Percentiles rank a stretch among this genome's conserved stretches.
phyloP scores from a whole-genome alignment of 2,329 filamentous ascomycete genomes.

The Botryosphaeria dothidea region DNA sequence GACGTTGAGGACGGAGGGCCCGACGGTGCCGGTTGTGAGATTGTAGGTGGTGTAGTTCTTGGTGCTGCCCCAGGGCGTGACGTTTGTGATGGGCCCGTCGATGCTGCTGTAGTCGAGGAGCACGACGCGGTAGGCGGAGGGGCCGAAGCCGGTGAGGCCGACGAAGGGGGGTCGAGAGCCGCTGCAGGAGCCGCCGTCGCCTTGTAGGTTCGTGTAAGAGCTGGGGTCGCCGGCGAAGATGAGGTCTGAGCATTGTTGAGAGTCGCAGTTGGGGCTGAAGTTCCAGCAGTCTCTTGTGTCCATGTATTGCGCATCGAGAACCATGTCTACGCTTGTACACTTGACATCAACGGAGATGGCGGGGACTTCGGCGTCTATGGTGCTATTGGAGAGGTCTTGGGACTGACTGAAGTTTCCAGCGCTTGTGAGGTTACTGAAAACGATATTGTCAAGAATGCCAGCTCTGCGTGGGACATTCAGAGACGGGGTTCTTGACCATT shows the following conservation, averaged over 20 bases:
- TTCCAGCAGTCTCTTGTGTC: background rate
- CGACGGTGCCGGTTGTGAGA: background rate
- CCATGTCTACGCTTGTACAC: background rate
- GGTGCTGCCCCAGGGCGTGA: background rate
- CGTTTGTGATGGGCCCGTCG: background rate
- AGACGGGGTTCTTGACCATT: background rate
- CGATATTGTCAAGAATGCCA: background rate
- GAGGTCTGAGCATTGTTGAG: background rate
- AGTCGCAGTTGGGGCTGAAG: background rate
- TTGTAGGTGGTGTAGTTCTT: background rate
- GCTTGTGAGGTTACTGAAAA: background rate
- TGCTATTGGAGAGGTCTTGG: background rate
- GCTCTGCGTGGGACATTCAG: background rate
- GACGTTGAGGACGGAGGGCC: background rate
- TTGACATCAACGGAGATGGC: background rate
- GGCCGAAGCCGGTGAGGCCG: background rate
- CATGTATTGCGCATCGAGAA: background rate
- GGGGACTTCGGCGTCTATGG: background rate
- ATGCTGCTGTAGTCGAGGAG: background rate
- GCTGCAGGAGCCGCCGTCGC: background rate
- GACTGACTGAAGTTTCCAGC: background rate
- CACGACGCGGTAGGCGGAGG: background rate
- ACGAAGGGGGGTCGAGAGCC: background rate
- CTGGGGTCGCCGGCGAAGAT: background rate
- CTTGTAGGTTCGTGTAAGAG: background rate